phyloP scores from a whole-genome alignment of 2,329 filamentous ascomycete species.

The Sphaceloma murrayae region DNA sequence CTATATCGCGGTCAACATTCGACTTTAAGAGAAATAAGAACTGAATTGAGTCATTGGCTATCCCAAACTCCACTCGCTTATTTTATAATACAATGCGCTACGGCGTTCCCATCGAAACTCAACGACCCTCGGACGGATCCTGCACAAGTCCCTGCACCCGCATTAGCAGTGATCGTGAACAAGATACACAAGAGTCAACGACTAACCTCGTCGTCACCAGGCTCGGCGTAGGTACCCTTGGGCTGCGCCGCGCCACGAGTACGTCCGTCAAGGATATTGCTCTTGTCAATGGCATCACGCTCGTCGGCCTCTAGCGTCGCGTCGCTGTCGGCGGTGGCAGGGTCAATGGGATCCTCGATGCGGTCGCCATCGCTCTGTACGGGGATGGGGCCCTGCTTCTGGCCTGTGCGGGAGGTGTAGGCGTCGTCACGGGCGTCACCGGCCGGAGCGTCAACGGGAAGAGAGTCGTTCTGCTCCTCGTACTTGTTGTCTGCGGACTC shows the following conservation, averaged over 20 bases:
- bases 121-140: no score
- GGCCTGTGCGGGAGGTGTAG: slow-evolving; percentile 40
- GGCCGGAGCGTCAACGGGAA: slow-evolving; percentile 25
- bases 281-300: slow-evolving; percentile 39
- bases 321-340: slow-evolving; percentile 39
- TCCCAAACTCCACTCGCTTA: no score
- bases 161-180: no score
- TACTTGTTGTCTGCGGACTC: slow-evolving; percentile 22
- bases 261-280: slow-evolving; percentile 39
- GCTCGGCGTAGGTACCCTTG: slow-evolving; percentile 40
- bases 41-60: no score
- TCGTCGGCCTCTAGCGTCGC: slow-evolving; percentile 40
- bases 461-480: slow-evolving; percentile 24
- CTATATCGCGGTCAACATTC: no score
- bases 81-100: no score
- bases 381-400: slow-evolving; percentile 37
- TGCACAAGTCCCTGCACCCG: not conserved
- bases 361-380: slow-evolving; percentile 40
- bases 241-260: slow-evolving; percentile 41
- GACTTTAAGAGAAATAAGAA: no score
- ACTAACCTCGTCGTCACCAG: slow-evolving; percentile 41
- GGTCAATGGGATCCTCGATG: slow-evolving; percentile 38
- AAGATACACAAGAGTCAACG: no score
- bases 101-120: no score
- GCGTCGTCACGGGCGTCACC: slow-evolving; percentile 35